Percentiles rank a stretch among this genome's conserved stretches.
phyloP scores from a whole-genome alignment of 345 rosid species.

The Eucalyptus marginata region DNA sequence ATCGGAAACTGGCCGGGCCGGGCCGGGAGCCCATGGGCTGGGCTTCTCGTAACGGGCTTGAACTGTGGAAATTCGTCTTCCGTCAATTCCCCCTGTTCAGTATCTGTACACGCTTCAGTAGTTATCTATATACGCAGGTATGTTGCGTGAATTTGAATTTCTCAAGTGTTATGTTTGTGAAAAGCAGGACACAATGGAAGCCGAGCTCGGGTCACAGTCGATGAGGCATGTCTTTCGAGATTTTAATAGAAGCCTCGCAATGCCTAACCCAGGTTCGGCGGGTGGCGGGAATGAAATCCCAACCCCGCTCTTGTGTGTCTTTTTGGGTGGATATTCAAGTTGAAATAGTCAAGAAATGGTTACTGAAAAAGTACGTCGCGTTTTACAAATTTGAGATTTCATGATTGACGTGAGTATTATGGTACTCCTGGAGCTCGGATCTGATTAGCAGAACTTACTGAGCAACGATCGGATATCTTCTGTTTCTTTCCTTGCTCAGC shows the following conservation, averaged over 20 bases:
- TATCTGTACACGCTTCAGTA: background rate
- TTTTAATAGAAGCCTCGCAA: no score
- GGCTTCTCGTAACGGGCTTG: background rate
- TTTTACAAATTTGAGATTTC: background rate
- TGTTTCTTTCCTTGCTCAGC: background rate
- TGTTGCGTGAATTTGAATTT: background rate
- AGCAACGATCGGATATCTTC: background rate
- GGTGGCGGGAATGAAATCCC: background rate
- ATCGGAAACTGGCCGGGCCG: background rate
- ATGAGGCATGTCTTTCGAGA: background rate
- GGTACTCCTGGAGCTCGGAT: background rate
- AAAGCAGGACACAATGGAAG: background rate
- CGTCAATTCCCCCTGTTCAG: background rate
- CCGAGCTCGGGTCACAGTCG: background rate
- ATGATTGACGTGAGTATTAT: background rate
- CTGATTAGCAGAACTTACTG: background rate
- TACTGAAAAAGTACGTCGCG: no score
- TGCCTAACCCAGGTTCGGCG: background rate
- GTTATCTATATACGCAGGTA: no score
- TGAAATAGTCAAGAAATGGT: background rate
- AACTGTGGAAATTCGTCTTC: background rate
- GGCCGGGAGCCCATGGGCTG: background rate
- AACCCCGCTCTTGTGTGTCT: background rate
- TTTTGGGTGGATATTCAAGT: background rate
- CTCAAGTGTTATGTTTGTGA: background rate